Conservation (phyloP, 495 filamentous ascomycete species). For the Aspergillus ellipticus region DNA sequence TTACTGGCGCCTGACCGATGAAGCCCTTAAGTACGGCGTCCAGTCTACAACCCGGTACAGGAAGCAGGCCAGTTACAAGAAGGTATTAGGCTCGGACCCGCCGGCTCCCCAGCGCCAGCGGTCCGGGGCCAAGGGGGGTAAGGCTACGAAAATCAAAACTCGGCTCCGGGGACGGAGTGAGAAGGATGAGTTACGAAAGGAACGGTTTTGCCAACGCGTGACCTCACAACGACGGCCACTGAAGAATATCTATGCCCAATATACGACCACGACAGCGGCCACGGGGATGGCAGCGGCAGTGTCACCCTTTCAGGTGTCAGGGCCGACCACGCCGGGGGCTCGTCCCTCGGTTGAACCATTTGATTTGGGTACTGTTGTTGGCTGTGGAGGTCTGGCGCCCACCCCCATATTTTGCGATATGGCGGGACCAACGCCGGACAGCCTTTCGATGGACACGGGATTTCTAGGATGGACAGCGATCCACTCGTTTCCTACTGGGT, state of each 20-base stretch:
- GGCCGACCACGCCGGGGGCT: constrained; percentile 14
- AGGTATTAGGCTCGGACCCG: constrained; percentile 34
- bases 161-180: constrained; percentile 20
- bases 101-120: constrained; percentile 49
- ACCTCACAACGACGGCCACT: constrained; percentile 13
- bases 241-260: constrained; percentile 18
- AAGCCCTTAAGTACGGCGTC: constrained; percentile 58
- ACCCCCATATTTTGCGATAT: constrained; percentile 25
- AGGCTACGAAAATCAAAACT: constrained; percentile 39
- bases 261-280: constrained; percentile 8
- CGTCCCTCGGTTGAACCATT: constrained; percentile 17
- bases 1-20: constrained; percentile 63
- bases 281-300: constrained; percentile 3
- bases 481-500: constrained; percentile 15
- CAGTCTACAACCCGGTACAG: constrained; percentile 75
- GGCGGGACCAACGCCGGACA: constrained; percentile 18
- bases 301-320: constrained; percentile 13
- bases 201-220: constrained; percentile 15
- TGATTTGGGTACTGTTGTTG: constrained; percentile 23
- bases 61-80: constrained; percentile 49
- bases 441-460: constrained; percentile 18
- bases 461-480: constrained; percentile 22
- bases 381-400: constrained; percentile 26
- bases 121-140: constrained; percentile 55
- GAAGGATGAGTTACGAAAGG: constrained; percentile 23